A percentile compares a stretch with the other conserved stretches of the same genome.
Conservation (phyloP, 768 basidiomycete genomes). For the Trametes cubensis region DNA sequence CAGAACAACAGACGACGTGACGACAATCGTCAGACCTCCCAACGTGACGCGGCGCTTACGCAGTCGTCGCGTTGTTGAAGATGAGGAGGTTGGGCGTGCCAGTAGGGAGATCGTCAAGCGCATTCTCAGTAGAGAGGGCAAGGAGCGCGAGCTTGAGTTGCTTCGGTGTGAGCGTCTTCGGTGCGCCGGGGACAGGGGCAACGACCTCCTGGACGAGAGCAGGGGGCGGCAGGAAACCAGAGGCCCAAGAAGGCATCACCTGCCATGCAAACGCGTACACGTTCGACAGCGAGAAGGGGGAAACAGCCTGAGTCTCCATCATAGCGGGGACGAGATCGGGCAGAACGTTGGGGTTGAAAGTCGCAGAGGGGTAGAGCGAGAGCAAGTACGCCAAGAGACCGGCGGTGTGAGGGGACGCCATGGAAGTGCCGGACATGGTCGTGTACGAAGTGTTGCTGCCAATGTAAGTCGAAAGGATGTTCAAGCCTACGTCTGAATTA, state of each 20-base stretch:
- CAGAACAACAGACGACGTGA: neutral
- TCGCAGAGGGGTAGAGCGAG: slow-evolving; percentile 75
- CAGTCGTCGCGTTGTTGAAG: slow-evolving; percentile 69
- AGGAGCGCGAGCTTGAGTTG: slow-evolving; percentile 80
- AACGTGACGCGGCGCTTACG: slow-evolving; percentile 15
- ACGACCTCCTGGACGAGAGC: slow-evolving; percentile 45
- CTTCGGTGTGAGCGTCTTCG: slow-evolving; percentile 55
- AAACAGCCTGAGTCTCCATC: slow-evolving; percentile 38
- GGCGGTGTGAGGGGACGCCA: slow-evolving; percentile 93
- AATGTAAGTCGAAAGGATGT: slow-evolving; percentile 89
- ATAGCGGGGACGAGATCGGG: slow-evolving; percentile 42
- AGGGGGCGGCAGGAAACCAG: slow-evolving; percentile 58
- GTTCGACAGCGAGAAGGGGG: slow-evolving; percentile 43
- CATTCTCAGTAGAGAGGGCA: slow-evolving; percentile 53
- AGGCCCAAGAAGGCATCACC: slow-evolving; percentile 60
- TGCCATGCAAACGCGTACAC: slow-evolving; percentile 58
- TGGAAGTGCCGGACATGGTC: slow-evolving; percentile 88
- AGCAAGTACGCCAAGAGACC: slow-evolving; percentile 92
- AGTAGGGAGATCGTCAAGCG: slow-evolving; percentile 49
- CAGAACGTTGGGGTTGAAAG: slow-evolving; percentile 58
- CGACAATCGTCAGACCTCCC: neutral
- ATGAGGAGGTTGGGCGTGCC: slow-evolving; percentile 72
- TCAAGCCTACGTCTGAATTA: slow-evolving; percentile 52
- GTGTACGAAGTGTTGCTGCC: slow-evolving; percentile 60
- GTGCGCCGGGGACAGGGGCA: slow-evolving; percentile 48